A percentile compares a stretch with the other conserved stretches of the same genome.
Conservation (phyloP, 352 stramenopile genomes). For the Pythium dissotocum region DNA sequence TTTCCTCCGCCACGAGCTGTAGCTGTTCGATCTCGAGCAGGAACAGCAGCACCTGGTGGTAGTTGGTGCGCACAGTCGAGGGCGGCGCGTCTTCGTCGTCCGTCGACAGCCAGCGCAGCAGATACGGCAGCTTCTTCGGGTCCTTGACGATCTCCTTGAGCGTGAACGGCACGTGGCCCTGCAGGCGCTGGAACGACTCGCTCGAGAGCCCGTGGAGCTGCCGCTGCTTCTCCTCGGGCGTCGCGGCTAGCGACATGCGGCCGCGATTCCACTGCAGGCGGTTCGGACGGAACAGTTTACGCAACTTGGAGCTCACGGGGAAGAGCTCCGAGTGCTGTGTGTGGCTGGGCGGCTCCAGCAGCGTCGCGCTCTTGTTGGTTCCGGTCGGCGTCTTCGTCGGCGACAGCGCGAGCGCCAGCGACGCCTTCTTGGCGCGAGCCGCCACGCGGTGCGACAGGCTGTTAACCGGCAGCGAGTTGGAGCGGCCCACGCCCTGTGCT, state of each 20-base stretch:
- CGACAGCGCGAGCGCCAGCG: constrained; percentile 23
- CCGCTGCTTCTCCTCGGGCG: constrained; percentile 39
- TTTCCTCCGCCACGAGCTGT: constrained; percentile 64
- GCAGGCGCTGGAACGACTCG: constrained; percentile 68
- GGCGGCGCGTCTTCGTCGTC: constrained; percentile 38
- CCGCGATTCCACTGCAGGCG: constrained; percentile 58
- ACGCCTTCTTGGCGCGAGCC: constrained; percentile 33
- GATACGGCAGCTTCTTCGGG: constrained; percentile 81
- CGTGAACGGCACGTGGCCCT: constrained; percentile 79
- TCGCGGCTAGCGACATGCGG: constrained; percentile 15
- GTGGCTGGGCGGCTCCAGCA: not conserved
- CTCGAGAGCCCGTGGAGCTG: constrained; percentile 52
- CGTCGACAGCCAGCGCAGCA: constrained; percentile 73
- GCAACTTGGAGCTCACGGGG: constrained; percentile 75
- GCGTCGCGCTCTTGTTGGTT: not conserved
- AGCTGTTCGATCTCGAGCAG: constrained; percentile 84
- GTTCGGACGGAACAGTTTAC: constrained; percentile 70
- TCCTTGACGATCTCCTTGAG: constrained; percentile 87
- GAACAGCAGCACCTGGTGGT: constrained; percentile 85
- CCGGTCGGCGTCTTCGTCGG: not conserved
- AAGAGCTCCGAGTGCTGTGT: constrained; percentile 38
- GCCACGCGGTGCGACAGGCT: constrained; percentile 27
- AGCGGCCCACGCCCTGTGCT: constrained; percentile 13
- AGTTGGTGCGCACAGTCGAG: constrained; percentile 39
- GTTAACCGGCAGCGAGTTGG: constrained; percentile 38